Evolutionary conservation across 148 eudicot species (phyloP), one percentile per base, ranked within the genome.

Genomic region (Rhododendron mucronatum): DNA sequence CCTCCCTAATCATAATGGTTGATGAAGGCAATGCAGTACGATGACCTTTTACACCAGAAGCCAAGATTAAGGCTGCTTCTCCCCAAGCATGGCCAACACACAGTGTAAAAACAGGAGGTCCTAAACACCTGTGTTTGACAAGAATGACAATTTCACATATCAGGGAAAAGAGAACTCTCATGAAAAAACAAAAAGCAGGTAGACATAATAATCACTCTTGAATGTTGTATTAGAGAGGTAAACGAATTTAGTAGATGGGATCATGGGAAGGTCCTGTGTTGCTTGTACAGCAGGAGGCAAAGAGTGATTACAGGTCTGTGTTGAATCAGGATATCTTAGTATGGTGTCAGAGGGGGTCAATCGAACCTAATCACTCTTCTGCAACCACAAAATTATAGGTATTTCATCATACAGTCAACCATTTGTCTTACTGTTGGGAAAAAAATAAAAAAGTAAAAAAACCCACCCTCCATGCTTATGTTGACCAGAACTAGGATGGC

Each of bases 21-120:
- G 99, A 90, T 69, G 99, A 97, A 74, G 98, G 99, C 92, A 97
- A 90, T 61, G 99, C 98, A 71, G 97, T 90, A 85, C 99, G 99
- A 84, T 97, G 91, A 84, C 99, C 99, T 90, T 92, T 93, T 61
- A 95, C 88, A 89, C 98, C 98, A 84, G 99, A 93, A 89, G 99
- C 98, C 91, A 95, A 90, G 84, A 97, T 98, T 85, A 97, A 91
- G 80, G 99, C 95, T 77, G 99, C 98, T 88, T 97, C 98, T 88
- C 99, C 98, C 98, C 98, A 97, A 61, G 98, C 99, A 90, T 97
- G 95, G 78, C 99, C 99, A 74, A 94, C 96, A 85, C 98, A 95
- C 13, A 95, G 96, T 6, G 99, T 94, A 85, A 91, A 94, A 82
- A 94, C 90, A 53, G 99, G 99, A 81, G 97, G 92, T 83, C 92